Conservation (phyloP, 345 rosid species). For the Brassica napus region DNA sequence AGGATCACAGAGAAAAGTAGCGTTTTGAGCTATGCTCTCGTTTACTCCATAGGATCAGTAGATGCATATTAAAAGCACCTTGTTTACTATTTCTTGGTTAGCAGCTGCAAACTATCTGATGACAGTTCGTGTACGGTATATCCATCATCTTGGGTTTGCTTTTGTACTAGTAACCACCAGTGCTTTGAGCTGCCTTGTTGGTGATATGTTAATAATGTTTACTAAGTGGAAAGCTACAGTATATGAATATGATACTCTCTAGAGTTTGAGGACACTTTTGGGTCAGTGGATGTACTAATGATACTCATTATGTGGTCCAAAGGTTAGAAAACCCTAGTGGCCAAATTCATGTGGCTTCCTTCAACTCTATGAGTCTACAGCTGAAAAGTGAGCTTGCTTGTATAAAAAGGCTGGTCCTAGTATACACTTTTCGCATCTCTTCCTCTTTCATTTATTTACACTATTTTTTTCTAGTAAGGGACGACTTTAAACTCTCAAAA, state of each 20-base stretch:
- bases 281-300: slow-evolving; percentile 16
- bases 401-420: slow-evolving; percentile 42
- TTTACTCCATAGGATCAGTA: slow-evolving; percentile 2
- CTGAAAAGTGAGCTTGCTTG: slow-evolving; percentile 31
- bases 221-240: slow-evolving; percentile 21
- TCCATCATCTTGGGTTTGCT: slow-evolving; percentile 12
- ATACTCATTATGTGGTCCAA: slow-evolving; percentile 34
- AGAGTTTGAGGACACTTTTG: slow-evolving; percentile 19
- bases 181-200: slow-evolving; percentile 11
- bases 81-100: neutral
- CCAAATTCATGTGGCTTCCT: slow-evolving; percentile 32
- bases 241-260: slow-evolving; percentile 23
- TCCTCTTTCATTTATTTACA: slow-evolving; percentile 22
- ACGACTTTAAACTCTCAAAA: neutral
- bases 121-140: neutral
- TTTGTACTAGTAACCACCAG: slow-evolving; percentile 1
- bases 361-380: slow-evolving; percentile 10
- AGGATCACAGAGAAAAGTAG: neutral
- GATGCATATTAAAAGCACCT: neutral
- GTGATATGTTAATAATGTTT: neutral
- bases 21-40: neutral
- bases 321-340: slow-evolving; percentile 9
- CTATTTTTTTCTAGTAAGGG: neutral
- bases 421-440: slow-evolving; percentile 36
- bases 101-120: slow-evolving; percentile 3